phyloP scores from a whole-genome alignment of 2,329 filamentous ascomycete genomes.

The Graphilbum fragrans region DNA sequence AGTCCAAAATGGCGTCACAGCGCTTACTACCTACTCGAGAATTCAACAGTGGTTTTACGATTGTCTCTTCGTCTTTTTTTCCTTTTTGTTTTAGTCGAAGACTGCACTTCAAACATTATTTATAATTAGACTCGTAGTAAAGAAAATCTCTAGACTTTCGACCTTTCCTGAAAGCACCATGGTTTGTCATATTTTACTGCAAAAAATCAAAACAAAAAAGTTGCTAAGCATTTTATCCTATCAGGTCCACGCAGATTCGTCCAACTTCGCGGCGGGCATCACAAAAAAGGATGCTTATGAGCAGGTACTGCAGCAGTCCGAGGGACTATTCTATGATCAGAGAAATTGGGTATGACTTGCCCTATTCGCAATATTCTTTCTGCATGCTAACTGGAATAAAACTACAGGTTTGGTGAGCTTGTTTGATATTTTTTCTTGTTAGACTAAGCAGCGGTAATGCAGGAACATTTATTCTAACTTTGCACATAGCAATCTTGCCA shows the following conservation, averaged over 20 bases:
- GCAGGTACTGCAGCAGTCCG: conserved; percentile 60
- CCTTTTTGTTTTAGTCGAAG: too few relatives aligned
- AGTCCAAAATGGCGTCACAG: too few relatives aligned
- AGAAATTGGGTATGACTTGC: conserved; percentile 60
- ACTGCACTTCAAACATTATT: too few relatives aligned
- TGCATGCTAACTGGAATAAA: not conserved
- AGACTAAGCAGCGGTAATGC: not conserved
- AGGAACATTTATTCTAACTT: not conserved
- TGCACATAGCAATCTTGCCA: conserved; percentile 56
- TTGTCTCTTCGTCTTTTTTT: too few relatives aligned
- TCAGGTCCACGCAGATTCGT: conserved; percentile 68
- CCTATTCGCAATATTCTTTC: not conserved
- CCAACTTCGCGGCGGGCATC: conserved; percentile 55
- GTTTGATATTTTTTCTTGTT: not conserved
- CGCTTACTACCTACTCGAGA: too few relatives aligned
- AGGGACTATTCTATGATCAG: conserved; percentile 58
- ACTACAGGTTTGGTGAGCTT: conserved; percentile 3
- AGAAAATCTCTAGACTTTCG: too few relatives aligned
- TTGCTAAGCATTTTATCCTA: not conserved
- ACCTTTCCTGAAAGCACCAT: too few relatives aligned
- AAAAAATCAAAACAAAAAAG: too few relatives aligned
- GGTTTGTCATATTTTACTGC: too few relatives aligned
- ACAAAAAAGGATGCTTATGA: conserved; percentile 62
- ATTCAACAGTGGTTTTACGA: too few relatives aligned
- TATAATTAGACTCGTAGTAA: too few relatives aligned